A percentile compares a stretch with the other conserved stretches of the same genome.
Evolutionary conservation across 2,329 filamentous ascomycete species (phyloP).

Genomic region (Fusarium musae): DNA sequence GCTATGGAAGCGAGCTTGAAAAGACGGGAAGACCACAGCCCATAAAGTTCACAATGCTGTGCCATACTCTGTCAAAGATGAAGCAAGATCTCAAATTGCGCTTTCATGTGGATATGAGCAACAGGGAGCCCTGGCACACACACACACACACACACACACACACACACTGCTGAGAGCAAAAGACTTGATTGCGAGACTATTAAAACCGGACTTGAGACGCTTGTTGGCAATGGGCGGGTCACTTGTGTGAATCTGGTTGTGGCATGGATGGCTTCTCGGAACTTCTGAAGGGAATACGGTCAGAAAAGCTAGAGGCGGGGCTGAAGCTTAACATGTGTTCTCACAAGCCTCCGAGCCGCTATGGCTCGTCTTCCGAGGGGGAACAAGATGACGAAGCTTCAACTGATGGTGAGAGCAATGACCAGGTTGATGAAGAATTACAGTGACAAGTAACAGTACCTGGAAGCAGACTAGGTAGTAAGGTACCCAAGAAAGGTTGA

Average conservation of each 20-base stretch:
- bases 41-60: not conserved
- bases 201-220: not conserved
- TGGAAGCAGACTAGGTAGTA: not conserved
- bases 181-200: not conserved
- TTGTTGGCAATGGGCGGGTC: not conserved
- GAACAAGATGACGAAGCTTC: not conserved
- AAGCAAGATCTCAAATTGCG: not conserved
- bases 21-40: not conserved
- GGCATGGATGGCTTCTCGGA: not conserved
- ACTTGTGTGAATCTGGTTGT: not conserved
- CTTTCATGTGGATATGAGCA: not conserved
- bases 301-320: not conserved
- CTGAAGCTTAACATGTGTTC: not conserved
- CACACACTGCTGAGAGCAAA: not conserved
- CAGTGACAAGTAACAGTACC: not conserved
- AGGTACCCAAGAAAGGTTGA: not conserved
- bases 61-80: not conserved
- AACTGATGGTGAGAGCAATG: not conserved
- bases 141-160: not conserved
- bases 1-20: not conserved
- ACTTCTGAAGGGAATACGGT: not conserved
- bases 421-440: not conserved
- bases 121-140: not conserved
- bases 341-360: not conserved
- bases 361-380: not conserved